phyloP scores from a whole-genome alignment of 2,329 filamentous ascomycete species.

The Pyrenophora tritici-repentis region DNA sequence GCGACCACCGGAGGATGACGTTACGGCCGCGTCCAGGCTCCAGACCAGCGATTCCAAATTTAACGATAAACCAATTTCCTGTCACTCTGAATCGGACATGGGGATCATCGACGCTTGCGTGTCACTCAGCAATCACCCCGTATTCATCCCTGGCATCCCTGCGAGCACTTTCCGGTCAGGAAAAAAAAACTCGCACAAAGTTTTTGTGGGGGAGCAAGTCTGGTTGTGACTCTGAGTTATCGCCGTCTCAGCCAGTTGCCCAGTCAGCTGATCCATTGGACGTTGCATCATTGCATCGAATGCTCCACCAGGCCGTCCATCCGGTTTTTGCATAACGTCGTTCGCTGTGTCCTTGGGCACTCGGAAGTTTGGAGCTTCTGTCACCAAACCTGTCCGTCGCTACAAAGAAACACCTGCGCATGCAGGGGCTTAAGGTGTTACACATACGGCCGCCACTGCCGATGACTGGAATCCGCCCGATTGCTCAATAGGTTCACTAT shows the following conservation, averaged over 20 bases:
- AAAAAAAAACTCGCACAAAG: neutral
- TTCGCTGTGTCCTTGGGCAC: neutral
- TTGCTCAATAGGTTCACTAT: constrained; percentile 5
- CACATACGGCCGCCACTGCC: constrained; percentile 1
- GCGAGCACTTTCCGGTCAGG: constrained; percentile 3
- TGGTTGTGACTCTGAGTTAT: neutral
- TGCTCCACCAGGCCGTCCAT: neutral
- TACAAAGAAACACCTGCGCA: neutral
- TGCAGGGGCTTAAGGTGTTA: neutral
- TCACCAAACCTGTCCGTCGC: no score
- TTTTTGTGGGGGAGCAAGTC: neutral
- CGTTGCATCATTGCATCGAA: neutral
- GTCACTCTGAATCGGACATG: neutral
- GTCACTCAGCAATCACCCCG: neutral
- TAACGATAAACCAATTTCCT: neutral
- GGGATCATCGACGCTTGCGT: neutral
- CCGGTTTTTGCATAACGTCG: neutral
- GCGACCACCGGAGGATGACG: neutral
- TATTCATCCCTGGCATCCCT: neutral
- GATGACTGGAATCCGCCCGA: constrained; percentile 3
- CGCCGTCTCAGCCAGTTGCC: neutral
- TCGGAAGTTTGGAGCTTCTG: no score
- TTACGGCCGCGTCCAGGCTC: neutral
- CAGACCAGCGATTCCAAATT: neutral
- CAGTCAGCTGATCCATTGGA: neutral